Percentiles rank a stretch among this genome's conserved stretches.
phyloP scores from a whole-genome alignment of 768 basidiomycete genomes.

The Dendrothele bispora region DNA sequence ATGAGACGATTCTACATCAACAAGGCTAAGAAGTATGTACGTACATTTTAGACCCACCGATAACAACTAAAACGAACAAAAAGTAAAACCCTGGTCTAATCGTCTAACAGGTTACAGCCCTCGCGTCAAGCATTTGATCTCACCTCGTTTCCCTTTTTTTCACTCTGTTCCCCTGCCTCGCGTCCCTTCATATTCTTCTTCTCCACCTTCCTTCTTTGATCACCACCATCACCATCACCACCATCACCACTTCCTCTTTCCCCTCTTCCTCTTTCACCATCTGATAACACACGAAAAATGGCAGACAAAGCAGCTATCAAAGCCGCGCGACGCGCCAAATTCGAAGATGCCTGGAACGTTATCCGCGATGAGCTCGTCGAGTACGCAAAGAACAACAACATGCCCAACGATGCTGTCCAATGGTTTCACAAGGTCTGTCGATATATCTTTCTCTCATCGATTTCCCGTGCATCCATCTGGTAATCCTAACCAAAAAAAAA shows the following conservation, averaged over 20 bases:
- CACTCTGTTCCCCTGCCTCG: no score
- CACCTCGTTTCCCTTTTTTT: no score
- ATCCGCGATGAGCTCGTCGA: conserved; percentile 79
- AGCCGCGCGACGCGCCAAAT: conserved; percentile 54
- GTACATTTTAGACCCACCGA: no score
- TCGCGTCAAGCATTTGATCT: no score
- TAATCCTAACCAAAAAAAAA: no score
- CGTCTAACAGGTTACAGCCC: no score
- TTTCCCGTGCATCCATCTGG: not conserved
- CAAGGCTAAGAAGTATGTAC: no score
- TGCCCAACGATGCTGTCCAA: conserved; percentile 81
- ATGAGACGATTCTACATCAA: no score
- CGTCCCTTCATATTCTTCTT: no score
- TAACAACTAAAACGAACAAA: no score
- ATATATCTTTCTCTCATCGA: not conserved
- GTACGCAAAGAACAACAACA: conserved; percentile 64
- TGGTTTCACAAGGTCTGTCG: conserved; percentile 79
- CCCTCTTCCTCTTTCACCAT: conserved; percentile 12
- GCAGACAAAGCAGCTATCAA: conserved; percentile 25
- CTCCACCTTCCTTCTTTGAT: no score
- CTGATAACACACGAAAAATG: conserved; percentile 19
- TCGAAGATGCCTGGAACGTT: conserved; percentile 68
- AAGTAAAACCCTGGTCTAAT: no score
- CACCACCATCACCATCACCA: not conserved
- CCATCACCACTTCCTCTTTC: not conserved